Evolutionary conservation across 2,329 filamentous ascomycete genomes (phyloP).

Genomic region (Dactylellina drechsleri): DNA sequence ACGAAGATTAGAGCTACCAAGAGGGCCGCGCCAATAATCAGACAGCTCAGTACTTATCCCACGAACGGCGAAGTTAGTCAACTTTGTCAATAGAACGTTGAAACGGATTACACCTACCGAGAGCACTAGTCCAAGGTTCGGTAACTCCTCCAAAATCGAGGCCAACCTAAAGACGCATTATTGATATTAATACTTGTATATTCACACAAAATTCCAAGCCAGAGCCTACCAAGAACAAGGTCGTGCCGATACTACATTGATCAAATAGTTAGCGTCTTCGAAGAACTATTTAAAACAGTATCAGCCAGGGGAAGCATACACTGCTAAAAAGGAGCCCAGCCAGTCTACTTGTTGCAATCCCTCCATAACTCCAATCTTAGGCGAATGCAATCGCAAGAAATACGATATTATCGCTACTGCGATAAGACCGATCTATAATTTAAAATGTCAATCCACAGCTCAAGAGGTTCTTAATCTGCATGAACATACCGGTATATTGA

Average conservation of each 20-base stretch:
- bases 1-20: slow-evolving; percentile 68
- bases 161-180: slow-evolving; percentile 61
- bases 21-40: slow-evolving; percentile 69
- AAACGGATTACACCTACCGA: slow-evolving; percentile 20
- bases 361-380: slow-evolving; percentile 70
- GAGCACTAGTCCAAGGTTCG: slow-evolving; percentile 71
- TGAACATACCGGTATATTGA: slow-evolving; percentile 69
- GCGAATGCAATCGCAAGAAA: slow-evolving; percentile 74
- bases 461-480: slow-evolving; percentile 41
- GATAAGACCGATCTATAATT: slow-evolving; percentile 54
- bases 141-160: slow-evolving; percentile 75
- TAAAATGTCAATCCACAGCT: not conserved
- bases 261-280: not conserved
- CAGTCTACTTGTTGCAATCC: slow-evolving; percentile 73
- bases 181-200: not conserved
- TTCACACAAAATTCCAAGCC: not conserved
- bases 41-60: slow-evolving; percentile 68
- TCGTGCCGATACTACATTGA: slow-evolving; percentile 32
- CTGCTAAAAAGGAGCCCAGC: slow-evolving; percentile 60
- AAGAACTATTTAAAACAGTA: not conserved
- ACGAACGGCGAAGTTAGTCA: too few species aligned
- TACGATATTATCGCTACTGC: slow-evolving; percentile 62
- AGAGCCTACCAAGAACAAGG: slow-evolving; percentile 40
- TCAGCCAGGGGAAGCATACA: slow-evolving; percentile 42
- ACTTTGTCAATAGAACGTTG: not conserved